phyloP scores from a whole-genome alignment of 495 filamentous ascomycete species.

The Penicillium paradoxum region DNA sequence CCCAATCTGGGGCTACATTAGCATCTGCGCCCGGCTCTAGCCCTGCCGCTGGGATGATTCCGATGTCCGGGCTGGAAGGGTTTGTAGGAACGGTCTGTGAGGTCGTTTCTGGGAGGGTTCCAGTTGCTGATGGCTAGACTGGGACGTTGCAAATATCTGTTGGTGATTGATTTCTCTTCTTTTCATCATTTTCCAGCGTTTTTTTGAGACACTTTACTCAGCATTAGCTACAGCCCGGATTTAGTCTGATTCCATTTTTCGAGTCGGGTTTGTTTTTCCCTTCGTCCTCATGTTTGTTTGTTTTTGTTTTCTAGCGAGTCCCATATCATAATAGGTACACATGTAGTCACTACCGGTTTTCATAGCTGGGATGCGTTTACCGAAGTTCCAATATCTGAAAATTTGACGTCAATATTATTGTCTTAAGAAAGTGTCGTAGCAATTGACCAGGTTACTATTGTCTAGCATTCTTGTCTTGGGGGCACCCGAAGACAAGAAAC shows the following conservation, averaged over 20 bases:
- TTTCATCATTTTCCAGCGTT: neutral
- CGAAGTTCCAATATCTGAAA: neutral
- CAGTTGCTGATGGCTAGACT: constrained; percentile 6
- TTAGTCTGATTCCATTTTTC: neutral
- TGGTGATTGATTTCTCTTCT: neutral
- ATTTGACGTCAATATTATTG: neutral
- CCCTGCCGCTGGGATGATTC: neutral
- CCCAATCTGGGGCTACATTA: constrained; percentile 20
- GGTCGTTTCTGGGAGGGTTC: constrained; percentile 25
- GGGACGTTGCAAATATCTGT: neutral
- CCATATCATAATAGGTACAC: too few species aligned
- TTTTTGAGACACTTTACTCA: neutral
- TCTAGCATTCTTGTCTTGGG: neutral
- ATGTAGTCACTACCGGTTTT: neutral
- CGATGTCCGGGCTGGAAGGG: constrained; percentile 41
- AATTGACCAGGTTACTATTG: constrained; percentile 9
- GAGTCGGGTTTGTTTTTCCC: neutral
- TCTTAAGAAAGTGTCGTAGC: constrained; percentile 8
- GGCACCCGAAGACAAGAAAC: constrained; percentile 1
- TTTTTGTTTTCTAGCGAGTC: too few species aligned
- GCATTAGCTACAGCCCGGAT: neutral
- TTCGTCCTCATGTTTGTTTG: neutral
- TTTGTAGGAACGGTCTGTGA: constrained; percentile 45
- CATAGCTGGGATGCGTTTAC: neutral
- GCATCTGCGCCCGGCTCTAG: constrained; percentile 16